Base-by-base conservation (phyloP, 1,139 yeast species). In the Chernovozyma aurita region DNA sequence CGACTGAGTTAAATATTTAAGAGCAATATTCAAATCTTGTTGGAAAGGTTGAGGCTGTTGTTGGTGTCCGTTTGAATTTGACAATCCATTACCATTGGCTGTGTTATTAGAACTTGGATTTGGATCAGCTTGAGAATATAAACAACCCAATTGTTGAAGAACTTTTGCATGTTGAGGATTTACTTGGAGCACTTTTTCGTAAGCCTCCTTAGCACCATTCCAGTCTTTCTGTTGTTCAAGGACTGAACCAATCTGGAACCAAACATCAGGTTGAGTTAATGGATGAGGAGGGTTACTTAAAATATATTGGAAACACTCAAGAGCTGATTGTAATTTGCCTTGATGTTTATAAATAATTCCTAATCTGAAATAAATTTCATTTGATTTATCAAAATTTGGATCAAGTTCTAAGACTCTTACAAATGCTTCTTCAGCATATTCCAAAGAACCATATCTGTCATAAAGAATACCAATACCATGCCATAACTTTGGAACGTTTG, bases 261-360 rank as follows among this genome's bases (percentile, higher is more conserved):
- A 92, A 38, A 92, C 95, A 57, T 92, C 98, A 33, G 95, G 90
- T 56, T 88, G 96, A 31, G 97, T 90, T 47, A 92, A 69, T 1
- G 98, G 98, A 38, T 86, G 84, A 1, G 98, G 98, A 1, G 98
- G 98, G 59, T 82, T 85, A 39, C 81, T 73, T 48, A 92, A 65
- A 46, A 92, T 92, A 60, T 90, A 92, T 57, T 87, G 84, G 71
- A 92, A 92, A 57, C 97, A 92, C 58, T 88, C 97, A 43, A 92
- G 70, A 4, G 96, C 95, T 54, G 83, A 85, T 41, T 80, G 77
- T 56, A 85, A 74, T 61, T 90, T 90, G 36, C 84, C 85, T 61
- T 90, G 97, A 60, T 90, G 95, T 63, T 90, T 92, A 67, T 92
- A 92, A 40, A 92, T 92, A 56, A 92, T 90, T n/a, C 98, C 98